Evolutionary conservation across 768 basidiomycete genomes (phyloP).

Genomic region (Lactifluus piperatus): DNA sequence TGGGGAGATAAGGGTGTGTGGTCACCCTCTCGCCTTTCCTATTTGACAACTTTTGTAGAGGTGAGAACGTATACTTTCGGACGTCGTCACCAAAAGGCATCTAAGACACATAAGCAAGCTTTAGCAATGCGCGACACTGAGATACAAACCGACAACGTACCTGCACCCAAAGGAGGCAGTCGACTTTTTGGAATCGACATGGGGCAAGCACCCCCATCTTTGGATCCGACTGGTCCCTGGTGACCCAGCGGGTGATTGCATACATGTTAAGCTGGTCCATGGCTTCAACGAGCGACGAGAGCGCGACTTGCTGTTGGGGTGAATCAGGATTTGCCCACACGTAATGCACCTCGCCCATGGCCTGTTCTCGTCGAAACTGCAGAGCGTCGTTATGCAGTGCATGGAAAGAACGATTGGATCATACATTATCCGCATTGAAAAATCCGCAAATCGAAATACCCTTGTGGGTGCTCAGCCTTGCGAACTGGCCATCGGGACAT

Average conservation of each 20-base stretch:
- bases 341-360: conserved; percentile 81
- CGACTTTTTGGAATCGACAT: conserved; percentile 51
- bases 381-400: not conserved
- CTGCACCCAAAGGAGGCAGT: conserved; percentile 79
- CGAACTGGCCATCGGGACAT: conserved; percentile 79
- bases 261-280: conserved; percentile 57
- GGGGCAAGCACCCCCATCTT: conserved; percentile 80
- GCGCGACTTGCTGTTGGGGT: conserved; percentile 66
- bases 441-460: conserved; percentile 89
- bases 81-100: conserved; percentile 96
- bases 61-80: conserved; percentile 79
- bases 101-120: conserved; percentile 32
- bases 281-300: conserved; percentile 81
- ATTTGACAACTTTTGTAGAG: conserved; percentile 61
- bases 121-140: not conserved
- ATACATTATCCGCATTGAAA: conserved; percentile 58
- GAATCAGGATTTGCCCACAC: conserved; percentile 68
- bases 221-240: conserved; percentile 62
- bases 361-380: conserved; percentile 75
- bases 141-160: conserved; percentile 33
- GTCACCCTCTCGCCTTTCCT: conserved; percentile 65
- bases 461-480: conserved; percentile 58
- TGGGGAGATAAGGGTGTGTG: conserved; percentile 79
- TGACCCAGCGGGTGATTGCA: conserved; percentile 82
- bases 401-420: conserved; percentile 14